These are phyloP conservation scores for Chlamydomonas reinhardtii DNA, from an alignment of 163 green algal species.

Conservation along the genomic window DNA sequence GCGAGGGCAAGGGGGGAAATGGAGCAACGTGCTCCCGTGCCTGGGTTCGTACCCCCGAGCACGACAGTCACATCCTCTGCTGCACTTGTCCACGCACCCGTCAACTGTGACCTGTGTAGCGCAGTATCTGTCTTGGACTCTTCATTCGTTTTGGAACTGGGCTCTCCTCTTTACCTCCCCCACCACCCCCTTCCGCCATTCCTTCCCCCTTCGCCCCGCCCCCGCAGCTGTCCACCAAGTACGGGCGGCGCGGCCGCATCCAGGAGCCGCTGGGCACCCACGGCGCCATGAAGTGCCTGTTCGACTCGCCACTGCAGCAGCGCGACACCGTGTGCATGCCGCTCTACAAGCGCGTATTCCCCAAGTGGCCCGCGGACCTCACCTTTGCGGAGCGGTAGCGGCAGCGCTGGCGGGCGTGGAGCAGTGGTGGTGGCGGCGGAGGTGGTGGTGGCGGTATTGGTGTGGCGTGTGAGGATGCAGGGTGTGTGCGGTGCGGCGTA, in stretches of 20 bases:
- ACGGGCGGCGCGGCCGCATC: conserved; percentile 92
- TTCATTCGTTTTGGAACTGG: too few relatives aligned
- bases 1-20: too few relatives aligned
- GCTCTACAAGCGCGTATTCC: conserved; percentile 97
- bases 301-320: conserved; percentile 92
- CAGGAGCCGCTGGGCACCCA: conserved; percentile 97
- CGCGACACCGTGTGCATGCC: conserved; percentile 93
- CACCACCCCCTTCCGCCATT: neutral
- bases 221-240: conserved; percentile 91
- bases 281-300: conserved; percentile 95
- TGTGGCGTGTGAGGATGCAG: too few relatives aligned
- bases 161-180: too few relatives aligned
- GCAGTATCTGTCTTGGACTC: too few relatives aligned
- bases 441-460: neutral
- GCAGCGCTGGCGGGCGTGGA: neutral
- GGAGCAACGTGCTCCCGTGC: too few relatives aligned
- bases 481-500: too few relatives aligned
- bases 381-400: conserved; percentile 48
- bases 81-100: too few relatives aligned
- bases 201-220: neutral
- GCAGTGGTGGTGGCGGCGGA: neutral
- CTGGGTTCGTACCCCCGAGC: too few relatives aligned
- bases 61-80: too few relatives aligned
- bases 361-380: conserved; percentile 81
- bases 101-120: too few relatives aligned